A percentile compares a stretch with the other conserved stretches of the same genome.
phyloP scores from a whole-genome alignment of 75 land plant species.

The Sequoiadendron giganteum region DNA sequence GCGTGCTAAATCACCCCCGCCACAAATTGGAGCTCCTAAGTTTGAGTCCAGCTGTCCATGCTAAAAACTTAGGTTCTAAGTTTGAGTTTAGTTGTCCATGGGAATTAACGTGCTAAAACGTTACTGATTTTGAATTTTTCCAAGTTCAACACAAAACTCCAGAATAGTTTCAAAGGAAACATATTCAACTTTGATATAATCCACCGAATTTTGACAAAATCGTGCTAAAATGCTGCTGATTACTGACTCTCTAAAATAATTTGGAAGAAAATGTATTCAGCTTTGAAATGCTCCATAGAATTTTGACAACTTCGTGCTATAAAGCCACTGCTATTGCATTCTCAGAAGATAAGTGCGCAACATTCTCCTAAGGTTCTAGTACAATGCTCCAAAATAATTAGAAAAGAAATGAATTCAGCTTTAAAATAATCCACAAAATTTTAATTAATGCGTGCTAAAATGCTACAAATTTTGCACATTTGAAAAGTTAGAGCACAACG shows the following conservation, averaged over 20 bases:
- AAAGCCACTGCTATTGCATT: not conserved
- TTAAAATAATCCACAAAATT: not conserved
- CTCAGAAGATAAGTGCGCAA: too few species aligned
- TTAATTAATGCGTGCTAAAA: not conserved
- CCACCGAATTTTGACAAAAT: not conserved
- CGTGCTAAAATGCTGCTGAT: not conserved
- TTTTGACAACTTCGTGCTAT: not conserved
- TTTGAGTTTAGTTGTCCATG: too few species aligned
- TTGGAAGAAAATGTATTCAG: not conserved
- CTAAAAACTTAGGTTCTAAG: too few species aligned
- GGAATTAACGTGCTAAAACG: too few species aligned
- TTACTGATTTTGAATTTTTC: too few species aligned
- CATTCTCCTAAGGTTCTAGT: not conserved
- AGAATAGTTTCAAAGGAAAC: not conserved
- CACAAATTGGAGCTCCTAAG: too few species aligned
- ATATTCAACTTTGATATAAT: not conserved
- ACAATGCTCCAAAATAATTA: not conserved
- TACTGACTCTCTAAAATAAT: not conserved
- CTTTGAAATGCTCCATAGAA: not conserved
- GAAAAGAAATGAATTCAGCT: not conserved
- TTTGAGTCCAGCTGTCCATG: too few species aligned
- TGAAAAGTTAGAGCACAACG: not conserved
- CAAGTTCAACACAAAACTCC: too few species aligned
- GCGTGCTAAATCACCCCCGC: too few species aligned
- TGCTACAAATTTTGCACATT: not conserved